A percentile compares a stretch with the other conserved stretches of the same genome.
These are phyloP conservation scores for Musa itinerans DNA, from an alignment of 176 grass and related monocot species.

Conservation along the genomic window DNA sequence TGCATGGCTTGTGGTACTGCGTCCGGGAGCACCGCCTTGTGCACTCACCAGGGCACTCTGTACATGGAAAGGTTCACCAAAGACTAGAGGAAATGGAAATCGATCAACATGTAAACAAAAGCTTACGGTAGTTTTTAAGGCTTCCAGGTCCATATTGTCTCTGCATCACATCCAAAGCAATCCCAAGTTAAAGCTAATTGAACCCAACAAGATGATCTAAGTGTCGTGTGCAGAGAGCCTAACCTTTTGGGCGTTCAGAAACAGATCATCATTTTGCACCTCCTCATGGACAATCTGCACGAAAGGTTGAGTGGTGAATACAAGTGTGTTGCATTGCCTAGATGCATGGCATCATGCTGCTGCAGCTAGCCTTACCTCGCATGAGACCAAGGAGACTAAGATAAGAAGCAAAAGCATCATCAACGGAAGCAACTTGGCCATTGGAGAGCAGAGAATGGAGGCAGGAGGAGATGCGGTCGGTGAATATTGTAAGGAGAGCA, in stretches of 20 bases:
- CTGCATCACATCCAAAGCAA: background rate
- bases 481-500: background rate
- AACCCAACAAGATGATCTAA: no score
- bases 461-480: background rate
- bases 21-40: slow-evolving; percentile 12
- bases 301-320: background rate
- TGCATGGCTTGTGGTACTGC: slow-evolving; percentile 19
- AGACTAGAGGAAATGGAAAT: no score
- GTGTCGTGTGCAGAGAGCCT: background rate
- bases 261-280: background rate
- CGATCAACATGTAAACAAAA: background rate
- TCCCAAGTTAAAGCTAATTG: background rate
- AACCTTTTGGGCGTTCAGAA: background rate
- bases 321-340: no score
- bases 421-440: background rate
- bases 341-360: no score
- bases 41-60: slow-evolving; percentile 9
- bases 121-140: slow-evolving; percentile 9
- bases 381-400: slow-evolving; percentile 1
- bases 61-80: no score
- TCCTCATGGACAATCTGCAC: background rate
- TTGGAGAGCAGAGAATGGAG: background rate
- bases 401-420: slow-evolving; percentile 4
- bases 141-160: background rate
- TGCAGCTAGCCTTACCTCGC: background rate